Conservation (phyloP, 108 stramenopile species). For the Nitzschia sp. region DNA sequence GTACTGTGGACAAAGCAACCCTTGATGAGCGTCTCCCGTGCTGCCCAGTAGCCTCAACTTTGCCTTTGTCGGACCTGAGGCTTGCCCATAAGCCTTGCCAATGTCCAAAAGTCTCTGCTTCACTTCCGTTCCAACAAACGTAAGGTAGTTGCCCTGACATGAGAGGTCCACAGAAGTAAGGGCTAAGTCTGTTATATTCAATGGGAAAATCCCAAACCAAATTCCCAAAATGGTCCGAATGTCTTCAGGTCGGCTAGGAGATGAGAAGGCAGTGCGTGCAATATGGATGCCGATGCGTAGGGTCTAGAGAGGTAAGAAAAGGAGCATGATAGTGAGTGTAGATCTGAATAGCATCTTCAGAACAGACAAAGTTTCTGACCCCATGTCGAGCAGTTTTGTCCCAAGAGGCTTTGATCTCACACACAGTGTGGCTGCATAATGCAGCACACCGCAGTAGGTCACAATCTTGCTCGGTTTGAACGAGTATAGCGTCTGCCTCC, state of each 20-base stretch:
- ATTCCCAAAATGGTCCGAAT: background rate
- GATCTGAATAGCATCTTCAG: too few species aligned
- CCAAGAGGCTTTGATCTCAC: background rate
- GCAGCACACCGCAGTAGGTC: background rate
- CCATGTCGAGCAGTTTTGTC: background rate
- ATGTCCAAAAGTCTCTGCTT: too few species aligned
- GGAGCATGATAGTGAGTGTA: too few species aligned
- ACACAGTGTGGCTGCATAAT: background rate
- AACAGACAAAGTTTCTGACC: background rate
- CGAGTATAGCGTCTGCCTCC: background rate
- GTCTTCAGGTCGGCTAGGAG: background rate
- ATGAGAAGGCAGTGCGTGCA: background rate
- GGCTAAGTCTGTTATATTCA: conserved; percentile 9
- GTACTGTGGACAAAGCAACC: background rate
- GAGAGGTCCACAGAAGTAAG: conserved; percentile 1
- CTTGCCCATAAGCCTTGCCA: too few species aligned
- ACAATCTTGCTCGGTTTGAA: background rate
- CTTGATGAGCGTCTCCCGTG: background rate
- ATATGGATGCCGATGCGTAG: background rate
- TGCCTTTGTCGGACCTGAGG: too few species aligned
- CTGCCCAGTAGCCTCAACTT: background rate
- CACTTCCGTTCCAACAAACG: too few species aligned
- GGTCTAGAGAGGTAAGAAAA: background rate
- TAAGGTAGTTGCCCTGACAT: too few species aligned
- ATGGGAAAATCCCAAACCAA: conserved; percentile 17